Percentiles rank a stretch among this genome's conserved stretches.
Conservation (phyloP, 139 green algal species). For the Coelastrella sp. region DNA sequence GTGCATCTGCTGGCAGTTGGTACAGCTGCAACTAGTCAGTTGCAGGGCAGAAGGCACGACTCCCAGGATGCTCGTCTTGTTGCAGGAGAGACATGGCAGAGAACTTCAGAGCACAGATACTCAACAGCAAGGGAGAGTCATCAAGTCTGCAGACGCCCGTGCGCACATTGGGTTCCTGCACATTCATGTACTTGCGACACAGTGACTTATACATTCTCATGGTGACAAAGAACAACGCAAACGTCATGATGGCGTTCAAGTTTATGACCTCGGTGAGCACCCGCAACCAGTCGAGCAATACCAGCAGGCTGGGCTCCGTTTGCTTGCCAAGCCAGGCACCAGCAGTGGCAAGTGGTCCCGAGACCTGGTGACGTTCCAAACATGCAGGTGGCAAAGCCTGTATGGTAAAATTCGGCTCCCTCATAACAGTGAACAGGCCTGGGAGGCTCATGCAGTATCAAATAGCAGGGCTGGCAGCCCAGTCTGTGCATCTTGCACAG, state of each 20-base stretch:
- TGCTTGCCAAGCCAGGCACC: background rate
- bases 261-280: slow-evolving; percentile 88
- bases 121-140: slow-evolving; percentile 79
- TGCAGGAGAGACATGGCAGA: slow-evolving; percentile 86
- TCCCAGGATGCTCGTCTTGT: background rate
- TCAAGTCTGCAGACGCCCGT: slow-evolving; percentile 75
- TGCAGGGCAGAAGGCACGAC: background rate
- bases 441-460: too few relatives aligned
- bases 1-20: slow-evolving; percentile 47
- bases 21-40: background rate
- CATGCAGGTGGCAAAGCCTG: too few relatives aligned
- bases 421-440: too few relatives aligned
- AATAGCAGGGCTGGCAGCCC: background rate
- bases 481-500: background rate
- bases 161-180: slow-evolving; percentile 81
- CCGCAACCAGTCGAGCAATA: too few relatives aligned
- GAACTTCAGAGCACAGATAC: slow-evolving; percentile 91
- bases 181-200: slow-evolving; percentile 91
- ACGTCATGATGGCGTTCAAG: slow-evolving; percentile 93
- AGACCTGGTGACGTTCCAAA: too few relatives aligned
- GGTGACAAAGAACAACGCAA: slow-evolving; percentile 92
- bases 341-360: too few relatives aligned
- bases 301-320: background rate
- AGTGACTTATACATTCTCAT: slow-evolving; percentile 95
- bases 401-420: too few relatives aligned